Evolutionary conservation across 768 basidiomycete genomes (phyloP).

Genomic region (Pisolithus sp.): DNA sequence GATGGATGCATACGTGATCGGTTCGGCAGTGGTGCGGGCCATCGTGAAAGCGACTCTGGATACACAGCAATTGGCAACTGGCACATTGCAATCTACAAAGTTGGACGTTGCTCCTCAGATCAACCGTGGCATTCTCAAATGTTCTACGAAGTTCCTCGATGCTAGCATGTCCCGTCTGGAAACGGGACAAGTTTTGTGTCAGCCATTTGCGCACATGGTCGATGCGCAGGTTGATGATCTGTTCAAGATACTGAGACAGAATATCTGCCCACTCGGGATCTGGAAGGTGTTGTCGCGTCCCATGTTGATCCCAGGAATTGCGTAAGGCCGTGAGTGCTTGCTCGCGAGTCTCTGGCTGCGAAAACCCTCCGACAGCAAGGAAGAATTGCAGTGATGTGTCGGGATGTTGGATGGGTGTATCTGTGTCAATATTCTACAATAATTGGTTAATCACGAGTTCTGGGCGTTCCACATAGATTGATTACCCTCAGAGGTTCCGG

Average conservation of each 20-base stretch:
- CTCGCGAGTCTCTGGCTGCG: constrained; percentile 16
- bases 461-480: no score
- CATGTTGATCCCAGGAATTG: constrained; percentile 11
- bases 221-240: constrained; percentile 37
- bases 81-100: constrained; percentile 45
- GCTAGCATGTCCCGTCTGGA: constrained; percentile 37
- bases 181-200: constrained; percentile 40
- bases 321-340: constrained; percentile 10
- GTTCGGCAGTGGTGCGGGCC: constrained; percentile 45
- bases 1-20: constrained; percentile 37
- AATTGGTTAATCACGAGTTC: no score
- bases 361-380: constrained; percentile 12
- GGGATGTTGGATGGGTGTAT: constrained; percentile 29
- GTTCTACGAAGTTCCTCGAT: constrained; percentile 40
- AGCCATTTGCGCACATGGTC: constrained; percentile 49
- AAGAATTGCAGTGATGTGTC: constrained; percentile 36
- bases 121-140: constrained; percentile 38
- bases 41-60: constrained; percentile 41
- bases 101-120: constrained; percentile 39
- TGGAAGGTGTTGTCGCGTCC: constrained; percentile 12
- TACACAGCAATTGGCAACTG: constrained; percentile 43
- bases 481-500: constrained; percentile 45
- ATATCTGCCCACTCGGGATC: constrained; percentile 34
- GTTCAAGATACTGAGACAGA: constrained; percentile 34
- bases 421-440: constrained; percentile 47